Percentiles rank a stretch among this genome's conserved stretches.
phyloP scores from a whole-genome alignment of 2,329 filamentous ascomycete species.

The Trichoderma afroharzianum region DNA sequence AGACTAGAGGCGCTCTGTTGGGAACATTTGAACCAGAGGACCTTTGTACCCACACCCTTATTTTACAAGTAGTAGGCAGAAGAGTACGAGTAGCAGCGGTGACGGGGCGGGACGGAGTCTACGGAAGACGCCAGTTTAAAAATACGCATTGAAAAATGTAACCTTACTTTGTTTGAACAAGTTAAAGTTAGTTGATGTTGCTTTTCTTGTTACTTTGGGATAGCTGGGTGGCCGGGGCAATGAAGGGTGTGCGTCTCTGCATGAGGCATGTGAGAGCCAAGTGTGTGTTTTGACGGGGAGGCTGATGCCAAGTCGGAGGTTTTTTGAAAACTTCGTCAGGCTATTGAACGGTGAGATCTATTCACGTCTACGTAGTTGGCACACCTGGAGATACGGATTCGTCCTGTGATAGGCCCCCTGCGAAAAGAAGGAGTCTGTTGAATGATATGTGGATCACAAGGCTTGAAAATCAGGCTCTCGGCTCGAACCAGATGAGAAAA shows the following conservation, averaged over 20 bases:
- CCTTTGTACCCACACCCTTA: neutral
- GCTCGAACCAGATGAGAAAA: neutral
- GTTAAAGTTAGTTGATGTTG: neutral
- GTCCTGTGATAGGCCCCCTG: neutral
- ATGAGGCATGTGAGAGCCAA: neutral
- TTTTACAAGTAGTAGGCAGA: neutral
- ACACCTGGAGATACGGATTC: neutral
- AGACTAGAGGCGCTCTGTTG: neutral
- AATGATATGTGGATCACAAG: neutral
- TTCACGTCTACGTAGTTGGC: neutral
- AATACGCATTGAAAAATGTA: neutral
- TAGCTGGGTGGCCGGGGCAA: neutral
- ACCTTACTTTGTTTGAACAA: neutral
- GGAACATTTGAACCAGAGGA: neutral
- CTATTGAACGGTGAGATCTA: neutral
- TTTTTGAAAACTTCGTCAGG: neutral
- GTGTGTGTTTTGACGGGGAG: neutral
- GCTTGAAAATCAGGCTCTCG: neutral
- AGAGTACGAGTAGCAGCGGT: neutral
- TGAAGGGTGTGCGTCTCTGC: neutral
- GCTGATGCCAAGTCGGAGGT: slow-evolving; percentile 2
- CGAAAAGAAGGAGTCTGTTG: neutral
- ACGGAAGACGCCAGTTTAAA: neutral
- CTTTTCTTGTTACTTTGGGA: neutral
- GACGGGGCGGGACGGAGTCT: neutral